Base-by-base conservation (phyloP, 768 basidiomycete species). In the Tricholoma terreum region DNA sequence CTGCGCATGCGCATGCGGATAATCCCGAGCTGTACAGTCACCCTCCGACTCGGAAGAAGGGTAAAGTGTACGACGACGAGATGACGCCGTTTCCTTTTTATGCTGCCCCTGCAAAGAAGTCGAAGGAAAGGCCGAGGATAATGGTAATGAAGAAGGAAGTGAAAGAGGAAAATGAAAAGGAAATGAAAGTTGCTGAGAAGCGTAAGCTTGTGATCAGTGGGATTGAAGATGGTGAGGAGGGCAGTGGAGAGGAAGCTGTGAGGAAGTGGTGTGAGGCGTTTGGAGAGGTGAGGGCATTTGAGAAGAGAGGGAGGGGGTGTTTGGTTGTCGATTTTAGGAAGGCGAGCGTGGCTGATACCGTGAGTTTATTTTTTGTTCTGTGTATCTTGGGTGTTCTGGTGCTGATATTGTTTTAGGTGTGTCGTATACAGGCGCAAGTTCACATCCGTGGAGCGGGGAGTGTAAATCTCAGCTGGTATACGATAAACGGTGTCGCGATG, bases 381-480 rank as follows among this genome's bases (percentile, higher is more conserved):
- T 21, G 54, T 34, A 40, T 40, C 11, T 38, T 45, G 43, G 1
- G 19, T 15, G 17, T 27, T 27, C 19, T 2, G 12, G 30, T 15
- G 40, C 17, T 46, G 55, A 43, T 43, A 4, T 50, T 15, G 17
- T 14, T 35, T 15, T 57, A 75, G 74, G 73, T 75, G n/a, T 75
- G 74, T 58, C 67, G 73, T 50, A 53, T 76, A 48, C 73, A 75
- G 56, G 74, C 73, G 2, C 69, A 73, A 40, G 73, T 77, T 27
- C 52, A 61, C 55, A 75, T 77, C 58, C 72, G 70, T 40, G 76
- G 76, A 30, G 76, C 72, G 4, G 76, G 75, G 24, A 76, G 72
- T 45, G 75, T 75, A 19, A 63, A 63, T 46, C 57, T 77, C 30
- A 72, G 72, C 14, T 76, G 75, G 74, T 51, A 24, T 21, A 56